Evolutionary conservation across 768 basidiomycete species (phyloP).

Genomic region (Cytidiella melzeri): DNA sequence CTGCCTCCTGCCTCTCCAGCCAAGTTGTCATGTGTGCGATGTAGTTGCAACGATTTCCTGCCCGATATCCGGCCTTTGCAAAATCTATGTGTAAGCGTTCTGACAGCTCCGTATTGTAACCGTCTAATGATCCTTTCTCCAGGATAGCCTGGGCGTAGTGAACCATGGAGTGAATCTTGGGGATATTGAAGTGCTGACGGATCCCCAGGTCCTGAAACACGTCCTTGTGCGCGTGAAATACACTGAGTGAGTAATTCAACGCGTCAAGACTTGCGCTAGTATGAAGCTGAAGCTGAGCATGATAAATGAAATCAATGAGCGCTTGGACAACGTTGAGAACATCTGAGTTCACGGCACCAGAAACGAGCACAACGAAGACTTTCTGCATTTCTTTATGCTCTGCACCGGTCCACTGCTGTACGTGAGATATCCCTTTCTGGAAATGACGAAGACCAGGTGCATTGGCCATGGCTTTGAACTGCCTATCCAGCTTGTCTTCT

Average conservation of each 20-base stretch:
- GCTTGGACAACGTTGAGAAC: conserved; percentile 26
- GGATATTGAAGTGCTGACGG: conserved; percentile 22
- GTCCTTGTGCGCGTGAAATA: conserved; percentile 22
- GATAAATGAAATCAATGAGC: conserved; percentile 35
- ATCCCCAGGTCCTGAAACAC: conserved; percentile 12
- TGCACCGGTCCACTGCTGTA: conserved; percentile 36
- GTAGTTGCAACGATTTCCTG: conserved; percentile 22
- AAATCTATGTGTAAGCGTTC: conserved; percentile 25
- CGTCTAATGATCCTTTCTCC: conserved; percentile 18
- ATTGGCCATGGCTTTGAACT: conserved; percentile 25
- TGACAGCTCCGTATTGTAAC: conserved; percentile 25
- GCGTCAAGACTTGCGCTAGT: conserved; percentile 21
- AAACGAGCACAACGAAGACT: conserved; percentile 16
- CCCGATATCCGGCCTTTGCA: conserved; percentile 23
- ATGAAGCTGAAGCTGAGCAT: conserved; percentile 32
- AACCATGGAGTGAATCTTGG: conserved; percentile 20
- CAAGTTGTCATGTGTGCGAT: conserved; percentile 21
- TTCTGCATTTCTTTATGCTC: conserved; percentile 31
- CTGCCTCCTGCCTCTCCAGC: conserved; percentile 14
- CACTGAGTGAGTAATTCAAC: conserved; percentile 21
- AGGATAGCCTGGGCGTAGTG: conserved; percentile 19
- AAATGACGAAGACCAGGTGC: conserved; percentile 32
- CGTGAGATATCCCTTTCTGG: conserved; percentile 32
- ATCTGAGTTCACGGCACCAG: conserved; percentile 6
- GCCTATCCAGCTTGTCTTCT: conserved; percentile 26